Evolutionary conservation across 805 yeast species (phyloP).

Genomic region (Saccharomycopsis capsularis): DNA sequence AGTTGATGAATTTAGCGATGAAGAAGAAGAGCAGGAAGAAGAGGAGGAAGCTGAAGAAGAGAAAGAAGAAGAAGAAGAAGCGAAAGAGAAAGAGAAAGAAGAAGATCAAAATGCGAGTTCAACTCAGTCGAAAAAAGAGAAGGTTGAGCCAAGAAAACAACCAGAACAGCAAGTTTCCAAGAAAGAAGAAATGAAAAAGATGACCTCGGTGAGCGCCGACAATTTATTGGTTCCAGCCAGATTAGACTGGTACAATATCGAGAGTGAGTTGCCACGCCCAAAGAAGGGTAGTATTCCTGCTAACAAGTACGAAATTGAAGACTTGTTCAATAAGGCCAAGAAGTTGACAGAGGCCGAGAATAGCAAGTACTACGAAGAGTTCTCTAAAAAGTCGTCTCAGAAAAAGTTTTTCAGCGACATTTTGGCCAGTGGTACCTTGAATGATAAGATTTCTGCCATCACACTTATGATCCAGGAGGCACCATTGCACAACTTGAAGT

Average conservation of each 20-base stretch:
- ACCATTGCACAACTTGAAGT: conserved; percentile 81
- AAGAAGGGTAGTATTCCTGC: conserved; percentile 11
- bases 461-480: conserved; percentile 92
- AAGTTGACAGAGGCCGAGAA: conserved; percentile 64
- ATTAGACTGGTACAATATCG: conserved; percentile 71
- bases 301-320: conserved; percentile 45
- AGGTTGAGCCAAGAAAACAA: conserved; percentile 26
- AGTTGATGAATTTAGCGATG: conserved; percentile 34
- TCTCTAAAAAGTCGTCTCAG: conserved; percentile 70
- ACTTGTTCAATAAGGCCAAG: conserved; percentile 60
- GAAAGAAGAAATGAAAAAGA: conserved; percentile 27
- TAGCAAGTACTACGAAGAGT: conserved; percentile 60
- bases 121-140: conserved; percentile 26
- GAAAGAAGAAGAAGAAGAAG: conserved; percentile 27
- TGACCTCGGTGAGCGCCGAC: conserved; percentile 48
- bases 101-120: conserved; percentile 22
- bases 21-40: conserved; percentile 33
- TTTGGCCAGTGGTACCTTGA: conserved; percentile 84
- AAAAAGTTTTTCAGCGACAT: conserved; percentile 84
- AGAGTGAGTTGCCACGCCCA: conserved; percentile 30
- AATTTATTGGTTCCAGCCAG: conserved; percentile 54
- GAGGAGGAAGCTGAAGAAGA: conserved; percentile 32
- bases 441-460: conserved; percentile 91
- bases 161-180: conserved; percentile 22
- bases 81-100: conserved; percentile 25